Evolutionary conservation across 2,329 filamentous ascomycete species (phyloP), one percentile per base, ranked within the genome.

Genomic region (Paracorniculantispora psalliotae): DNA sequence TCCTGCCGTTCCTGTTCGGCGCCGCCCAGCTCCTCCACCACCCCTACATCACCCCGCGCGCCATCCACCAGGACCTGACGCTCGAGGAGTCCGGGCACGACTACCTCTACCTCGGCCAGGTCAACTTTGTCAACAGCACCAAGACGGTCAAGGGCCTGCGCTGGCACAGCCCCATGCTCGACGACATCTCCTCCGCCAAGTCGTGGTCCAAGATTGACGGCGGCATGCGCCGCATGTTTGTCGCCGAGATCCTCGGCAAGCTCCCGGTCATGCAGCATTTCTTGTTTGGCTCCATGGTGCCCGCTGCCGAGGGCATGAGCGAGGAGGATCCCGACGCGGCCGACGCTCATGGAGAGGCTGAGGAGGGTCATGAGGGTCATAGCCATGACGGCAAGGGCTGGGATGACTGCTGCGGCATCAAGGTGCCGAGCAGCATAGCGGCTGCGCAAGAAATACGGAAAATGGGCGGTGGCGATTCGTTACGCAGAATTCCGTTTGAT

Each of bases 261-360:
- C 72, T 99, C 58, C 94, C 94, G 1, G 93, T 99, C 46, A 97
- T 97, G 92, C 94, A 99, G 75, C 96, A 99, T 72, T 99, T 99
- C 67, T 70, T 99, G 57, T 99, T 99, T 69, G 94, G 94, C 1
- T 88, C 86, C 9, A 74, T 99, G 53, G 81, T 99, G 1, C 88
- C 91, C 0, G 91, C 93, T 0, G 84, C 81, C 0, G 84, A 91
- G 23, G 90, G 85, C 1, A 97, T 99, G 94, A 89, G 85, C 62
- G 81, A 79, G 49, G 84, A 86, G 65, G 81, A 84, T 49, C 74
- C 75, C 1, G 80, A 77, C n/a, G 67, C 72, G 4, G 68, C 70
- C n/a, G 77, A 79, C 44, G 81, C 80, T 12, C 77, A 77, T 28
- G 81, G 83, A 61, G 77, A 77, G 49, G 79, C 80, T 55, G 80